Conservation (phyloP, 257 asterid species). For the Leptodermis oblonga region DNA sequence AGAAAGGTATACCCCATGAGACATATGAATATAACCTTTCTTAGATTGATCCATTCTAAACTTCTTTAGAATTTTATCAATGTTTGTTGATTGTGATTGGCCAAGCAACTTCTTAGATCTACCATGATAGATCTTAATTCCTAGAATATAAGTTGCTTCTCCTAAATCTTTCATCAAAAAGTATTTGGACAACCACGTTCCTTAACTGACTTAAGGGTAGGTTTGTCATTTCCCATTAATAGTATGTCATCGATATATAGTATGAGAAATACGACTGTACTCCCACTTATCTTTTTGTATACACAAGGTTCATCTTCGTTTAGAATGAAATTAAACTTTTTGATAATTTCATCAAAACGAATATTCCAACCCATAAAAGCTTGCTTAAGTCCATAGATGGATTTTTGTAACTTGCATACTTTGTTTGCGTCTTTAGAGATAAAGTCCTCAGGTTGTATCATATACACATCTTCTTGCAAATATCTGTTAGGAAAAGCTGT, state of each 20-base stretch:
- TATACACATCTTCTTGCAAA: not conserved
- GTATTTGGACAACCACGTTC: too few species aligned
- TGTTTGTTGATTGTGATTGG: not conserved
- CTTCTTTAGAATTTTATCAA: not conserved
- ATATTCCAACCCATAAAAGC: not conserved
- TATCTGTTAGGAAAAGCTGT: not conserved
- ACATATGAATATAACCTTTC: not conserved
- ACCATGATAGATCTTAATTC: too few species aligned
- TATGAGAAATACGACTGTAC: not conserved
- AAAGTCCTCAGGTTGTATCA: not conserved
- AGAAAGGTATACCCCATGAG: not conserved
- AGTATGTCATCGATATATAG: too few species aligned
- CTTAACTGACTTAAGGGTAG: not conserved
- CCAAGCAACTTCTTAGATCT: too few species aligned
- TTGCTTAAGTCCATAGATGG: not conserved
- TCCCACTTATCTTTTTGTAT: not conserved
- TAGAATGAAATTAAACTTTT: not conserved
- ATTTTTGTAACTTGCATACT: not conserved
- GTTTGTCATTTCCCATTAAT: not conserved
- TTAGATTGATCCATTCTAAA: not conserved
- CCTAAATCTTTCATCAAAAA: too few species aligned
- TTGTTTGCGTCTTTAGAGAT: not conserved
- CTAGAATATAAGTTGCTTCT: too few species aligned
- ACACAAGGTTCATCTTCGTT: not conserved
- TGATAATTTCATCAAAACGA: not conserved